Base-by-base conservation (phyloP, 2,329 filamentous ascomycete species). In the Exophiala aquamarina region DNA sequence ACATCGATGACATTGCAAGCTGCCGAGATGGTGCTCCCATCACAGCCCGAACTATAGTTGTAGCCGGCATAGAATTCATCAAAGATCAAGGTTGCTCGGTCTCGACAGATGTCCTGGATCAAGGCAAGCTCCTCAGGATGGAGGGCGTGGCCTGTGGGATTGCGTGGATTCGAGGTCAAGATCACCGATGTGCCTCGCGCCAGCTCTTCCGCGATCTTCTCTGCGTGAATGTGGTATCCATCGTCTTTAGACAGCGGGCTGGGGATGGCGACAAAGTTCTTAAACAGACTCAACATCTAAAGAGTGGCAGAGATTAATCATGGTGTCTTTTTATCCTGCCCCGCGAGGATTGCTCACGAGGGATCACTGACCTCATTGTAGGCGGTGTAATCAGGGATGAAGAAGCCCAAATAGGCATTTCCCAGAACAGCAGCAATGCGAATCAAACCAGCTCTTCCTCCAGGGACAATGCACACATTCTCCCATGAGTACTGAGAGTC, bases 61-160 rank as follows among this genome's bases (percentile, higher is more conserved):
- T 96, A 97, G 17, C 91, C 89, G 9, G 84, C 84, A 73, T 97
- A 97, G 76, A 97, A 97, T 70, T 97, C 92, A 64, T 97, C 92
- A 72, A 91, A 89, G 66, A 97, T 91, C 46, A 97, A 76, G 1
- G 92, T 97, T 3, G 90, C 90, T 44, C 90, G 83, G 58, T 90
- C 88, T 63, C 90, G 84, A 75, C 90, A 95, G 60, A 95, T 86
- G 63, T 95, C 88, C 68, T 97, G 91, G 61, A 96, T 95, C 70
- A 92, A 81, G 14, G 86, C 84, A 54, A 97, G 76, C 68, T 95
- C 87, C 0, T 89, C 86, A 65, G 91, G 90, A 61, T 80, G 79
- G 18, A 96, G 83, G 55, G 96, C 89, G 56, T 89, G 83, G 39
- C 92, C 92, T 2, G 92, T 96, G 1, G 92, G 92, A 70, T 97